These are phyloP conservation scores for Kuraishia molischiana DNA, from an alignment of 805 yeast species.

Conservation along the genomic window DNA sequence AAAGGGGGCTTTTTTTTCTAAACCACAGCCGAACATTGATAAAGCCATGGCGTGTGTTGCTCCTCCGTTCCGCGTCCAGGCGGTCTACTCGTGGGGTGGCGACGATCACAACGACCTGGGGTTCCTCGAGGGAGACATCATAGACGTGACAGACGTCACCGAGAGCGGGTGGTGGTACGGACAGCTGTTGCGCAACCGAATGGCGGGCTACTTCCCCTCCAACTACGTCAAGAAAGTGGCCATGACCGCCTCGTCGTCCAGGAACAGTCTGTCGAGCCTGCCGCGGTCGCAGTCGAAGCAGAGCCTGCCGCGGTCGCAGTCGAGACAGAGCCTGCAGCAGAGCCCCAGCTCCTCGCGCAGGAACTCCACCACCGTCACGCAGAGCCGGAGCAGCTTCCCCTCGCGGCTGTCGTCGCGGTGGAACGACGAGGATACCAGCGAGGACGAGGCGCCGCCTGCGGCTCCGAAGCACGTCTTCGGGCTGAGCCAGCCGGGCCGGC, in stretches of 20 bases:
- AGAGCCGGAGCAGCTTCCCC: neutral
- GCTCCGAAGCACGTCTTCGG: neutral
- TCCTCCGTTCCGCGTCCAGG: slow-evolving; percentile 26
- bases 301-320: neutral
- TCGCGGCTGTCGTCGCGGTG: neutral
- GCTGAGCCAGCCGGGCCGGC: neutral
- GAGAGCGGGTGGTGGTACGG: slow-evolving; percentile 96
- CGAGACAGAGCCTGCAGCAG: neutral
- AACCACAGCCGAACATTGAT: neutral
- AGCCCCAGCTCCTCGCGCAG: neutral
- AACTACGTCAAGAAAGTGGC: slow-evolving; percentile 66
- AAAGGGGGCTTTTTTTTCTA: no score
- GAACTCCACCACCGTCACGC: neutral
- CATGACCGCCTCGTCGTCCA: slow-evolving; percentile 11
- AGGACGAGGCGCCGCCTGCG: slow-evolving; percentile 1
- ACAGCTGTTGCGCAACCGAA: slow-evolving; percentile 62
- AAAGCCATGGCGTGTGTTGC: neutral
- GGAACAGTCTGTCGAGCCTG: slow-evolving; percentile 7
- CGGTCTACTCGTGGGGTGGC: slow-evolving; percentile 92
- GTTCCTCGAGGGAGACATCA: slow-evolving; percentile 85
- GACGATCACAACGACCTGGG: slow-evolving; percentile 85
- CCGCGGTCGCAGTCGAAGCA: neutral
- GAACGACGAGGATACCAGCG: neutral
- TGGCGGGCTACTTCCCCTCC: slow-evolving; percentile 79
- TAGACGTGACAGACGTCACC: slow-evolving; percentile 66